Evolutionary conservation across 345 rosid species (phyloP).

Genomic region (Luvunga scandens): DNA sequence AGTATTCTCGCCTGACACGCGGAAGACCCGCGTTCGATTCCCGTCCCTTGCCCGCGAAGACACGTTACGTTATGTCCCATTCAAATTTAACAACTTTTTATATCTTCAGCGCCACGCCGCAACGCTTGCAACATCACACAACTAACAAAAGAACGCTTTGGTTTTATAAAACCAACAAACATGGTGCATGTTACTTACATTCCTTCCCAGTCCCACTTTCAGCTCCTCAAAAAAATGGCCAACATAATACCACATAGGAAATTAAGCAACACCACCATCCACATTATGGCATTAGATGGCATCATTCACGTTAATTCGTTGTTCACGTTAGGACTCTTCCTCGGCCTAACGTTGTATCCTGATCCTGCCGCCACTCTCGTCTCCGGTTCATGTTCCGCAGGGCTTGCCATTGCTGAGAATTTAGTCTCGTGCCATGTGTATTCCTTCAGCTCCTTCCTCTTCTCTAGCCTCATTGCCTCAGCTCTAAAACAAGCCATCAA

Average conservation of each 20-base stretch:
- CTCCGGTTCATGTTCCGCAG: constrained; percentile 36
- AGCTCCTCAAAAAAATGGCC: constrained; percentile 16
- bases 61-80: constrained; percentile 10
- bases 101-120: constrained; percentile 10
- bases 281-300: constrained; percentile 79
- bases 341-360: constrained; percentile 59
- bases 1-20: constrained; percentile 63
- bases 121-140: not conserved
- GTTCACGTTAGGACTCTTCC: constrained; percentile 80
- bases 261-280: constrained; percentile 42
- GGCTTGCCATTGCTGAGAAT: constrained; percentile 36
- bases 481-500: constrained; percentile 67
- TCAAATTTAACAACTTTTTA: not conserved
- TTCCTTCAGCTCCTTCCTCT: constrained; percentile 76
- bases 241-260: constrained; percentile 16
- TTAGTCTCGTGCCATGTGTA: constrained; percentile 73
- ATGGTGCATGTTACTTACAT: not conserved
- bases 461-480: constrained; percentile 78
- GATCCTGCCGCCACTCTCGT: constrained; percentile 19
- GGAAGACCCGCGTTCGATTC: constrained; percentile 90
- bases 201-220: not conserved
- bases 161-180: not conserved
- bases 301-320: constrained; percentile 78
- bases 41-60: constrained; percentile 37
- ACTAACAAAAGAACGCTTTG: not conserved